Base-by-base conservation (phyloP, 2,329 filamentous ascomycete genomes). In the Acephala macrosclerotiorum region DNA sequence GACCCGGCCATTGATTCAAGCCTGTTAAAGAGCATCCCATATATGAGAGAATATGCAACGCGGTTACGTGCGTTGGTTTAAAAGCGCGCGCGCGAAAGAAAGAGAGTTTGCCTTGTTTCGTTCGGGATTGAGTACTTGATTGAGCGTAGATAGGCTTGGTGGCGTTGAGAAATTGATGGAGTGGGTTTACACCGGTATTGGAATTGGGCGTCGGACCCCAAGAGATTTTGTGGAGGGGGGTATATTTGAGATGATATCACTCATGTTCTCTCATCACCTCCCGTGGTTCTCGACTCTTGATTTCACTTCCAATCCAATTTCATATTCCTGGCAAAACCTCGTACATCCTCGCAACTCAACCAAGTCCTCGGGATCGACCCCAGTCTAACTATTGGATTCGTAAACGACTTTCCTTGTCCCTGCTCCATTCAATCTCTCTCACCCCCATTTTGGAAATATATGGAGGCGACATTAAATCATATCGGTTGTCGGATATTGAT, bases 331-430 rank as follows among this genome's bases (percentile, higher is more conserved):
- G 29, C 29, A 33, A 42, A n/a, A 16, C 38, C 38, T 42, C 12
- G 12, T 42, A 14, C 12, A 3, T 42, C 38, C 12, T 14, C 38
- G 12, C 12, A n/a, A n/a, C 18, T 42, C 18, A 18, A 53, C 49
- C 49, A 53, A 53, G 49, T 20, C 26, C 49, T 53, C 25, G 49
- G 49, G 49, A 53, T 18, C 18, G 38, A 42, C 38, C 38, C 38
- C 38, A 42, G 14, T 42, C 29, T 33, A 5, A 33, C 29, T 33
- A 33, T 33, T 33, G 29, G 29, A 33, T 33, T 4, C 29, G 9
- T 33, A 9, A 33, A 33, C 29, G 29, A 33, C 9, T 9, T 33
- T 5, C 29, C 4, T 33, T 33, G 4, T 11, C 36, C 3, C 36
- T 40, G 11, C 36, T 40, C 36, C n/a, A n/a, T n/a, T n/a, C n/a